Percentiles rank a stretch among this genome's conserved stretches.
Evolutionary conservation across 352 stramenopile genomes (phyloP).

Genomic region (Phytopythium litorale): DNA sequence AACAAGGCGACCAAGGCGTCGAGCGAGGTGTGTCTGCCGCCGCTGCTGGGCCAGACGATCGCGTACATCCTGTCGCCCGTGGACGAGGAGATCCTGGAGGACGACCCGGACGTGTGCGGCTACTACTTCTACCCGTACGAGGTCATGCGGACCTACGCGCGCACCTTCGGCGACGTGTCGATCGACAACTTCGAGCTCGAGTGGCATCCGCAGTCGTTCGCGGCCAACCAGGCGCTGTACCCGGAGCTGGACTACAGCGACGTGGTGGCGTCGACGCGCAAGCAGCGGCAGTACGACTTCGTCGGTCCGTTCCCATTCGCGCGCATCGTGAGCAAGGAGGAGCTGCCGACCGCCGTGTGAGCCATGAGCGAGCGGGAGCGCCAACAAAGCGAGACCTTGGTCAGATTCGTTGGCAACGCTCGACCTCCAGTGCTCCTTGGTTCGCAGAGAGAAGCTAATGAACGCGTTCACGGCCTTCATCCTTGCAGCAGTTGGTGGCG

Average conservation of each 20-base stretch:
- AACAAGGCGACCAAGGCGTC: conserved; percentile 34
- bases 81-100: conserved; percentile 41
- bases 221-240: conserved; percentile 43
- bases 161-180: conserved; percentile 61
- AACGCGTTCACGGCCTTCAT: no score
- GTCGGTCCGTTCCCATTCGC: conserved; percentile 68
- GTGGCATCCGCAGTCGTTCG: conserved; percentile 65
- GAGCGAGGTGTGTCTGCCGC: conserved; percentile 55
- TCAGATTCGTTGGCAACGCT: no score
- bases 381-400: no score
- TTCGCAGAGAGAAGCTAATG: no score
- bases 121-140: conserved; percentile 81
- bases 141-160: conserved; percentile 48
- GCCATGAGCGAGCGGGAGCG: no score
- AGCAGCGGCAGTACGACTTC: conserved; percentile 64
- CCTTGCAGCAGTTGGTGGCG: no score
- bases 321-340: conserved; percentile 41
- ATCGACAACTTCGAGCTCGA: conserved; percentile 69
- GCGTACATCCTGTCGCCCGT: conserved; percentile 54
- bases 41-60: conserved; percentile 53
- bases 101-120: conserved; percentile 64
- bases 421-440: no score
- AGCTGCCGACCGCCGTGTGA: conserved; percentile 13
- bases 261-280: conserved; percentile 52
- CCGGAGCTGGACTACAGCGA: conserved; percentile 58